Conservation (phyloP, 2,329 filamentous ascomycete genomes). For the Exophiala mesophila region DNA sequence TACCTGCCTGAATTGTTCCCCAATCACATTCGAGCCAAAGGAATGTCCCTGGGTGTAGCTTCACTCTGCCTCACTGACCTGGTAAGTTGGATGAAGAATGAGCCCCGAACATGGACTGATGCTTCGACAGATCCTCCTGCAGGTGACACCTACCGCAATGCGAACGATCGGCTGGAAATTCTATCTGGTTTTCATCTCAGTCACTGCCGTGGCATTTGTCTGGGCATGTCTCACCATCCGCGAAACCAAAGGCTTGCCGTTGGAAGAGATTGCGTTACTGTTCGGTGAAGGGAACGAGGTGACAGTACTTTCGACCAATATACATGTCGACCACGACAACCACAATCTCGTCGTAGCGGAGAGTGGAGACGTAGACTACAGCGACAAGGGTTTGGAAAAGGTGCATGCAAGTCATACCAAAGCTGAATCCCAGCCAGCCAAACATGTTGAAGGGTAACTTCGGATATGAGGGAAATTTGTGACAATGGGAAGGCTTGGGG, state of each 20-base stretch:
- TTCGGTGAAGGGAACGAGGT: constrained; percentile 24
- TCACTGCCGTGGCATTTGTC: constrained; percentile 5
- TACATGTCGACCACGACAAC: constrained; percentile 14
- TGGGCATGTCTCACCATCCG: constrained; percentile 16
- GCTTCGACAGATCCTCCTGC: constrained; percentile 6
- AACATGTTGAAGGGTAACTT: no score
- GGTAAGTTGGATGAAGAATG: background rate
- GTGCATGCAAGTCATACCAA: no score
- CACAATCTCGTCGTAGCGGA: constrained; percentile 11
- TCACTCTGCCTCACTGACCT: constrained; percentile 14
- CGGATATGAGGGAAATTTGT: no score
- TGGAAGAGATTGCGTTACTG: constrained; percentile 35
- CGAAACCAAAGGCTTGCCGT: constrained; percentile 32
- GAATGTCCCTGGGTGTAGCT: constrained; percentile 11
- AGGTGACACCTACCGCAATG: constrained; percentile 18
- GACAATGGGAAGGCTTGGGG: no score
- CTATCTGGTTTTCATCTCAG: constrained; percentile 28
- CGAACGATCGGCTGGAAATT: constrained; percentile 32
- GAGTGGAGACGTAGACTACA: background rate
- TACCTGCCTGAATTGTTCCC: constrained; percentile 8
- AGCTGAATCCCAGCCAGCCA: no score
- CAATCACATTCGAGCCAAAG: constrained; percentile 16
- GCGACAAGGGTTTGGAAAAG: no score
- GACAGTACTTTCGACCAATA: constrained; percentile 11
- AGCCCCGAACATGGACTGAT: background rate